Evolutionary conservation across 768 basidiomycete species (phyloP), one percentile per base, ranked within the genome.

Genomic region (Mycena indigotica): DNA sequence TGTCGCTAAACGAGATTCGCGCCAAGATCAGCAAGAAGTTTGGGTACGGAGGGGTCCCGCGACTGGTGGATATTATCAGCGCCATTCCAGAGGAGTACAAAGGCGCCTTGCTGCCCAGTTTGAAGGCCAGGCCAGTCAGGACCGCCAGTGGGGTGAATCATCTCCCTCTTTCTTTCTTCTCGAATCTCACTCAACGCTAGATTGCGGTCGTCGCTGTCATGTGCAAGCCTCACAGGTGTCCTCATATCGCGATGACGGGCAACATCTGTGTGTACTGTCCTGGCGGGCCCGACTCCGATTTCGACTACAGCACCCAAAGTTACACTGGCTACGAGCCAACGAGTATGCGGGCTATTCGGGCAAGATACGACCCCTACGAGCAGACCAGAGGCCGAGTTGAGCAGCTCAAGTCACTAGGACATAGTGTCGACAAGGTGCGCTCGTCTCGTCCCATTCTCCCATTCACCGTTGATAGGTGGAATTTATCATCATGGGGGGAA

Each of bases 181-280:
- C 28, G 13, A 25, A 30, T 55, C 44, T 3, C 21, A 45, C 10
- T 21, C 16, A 21, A 45, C 10, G 41, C 10, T 19, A 96, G 94
- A 95, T 98, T 57, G 97, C 96, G 16, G 96, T 98, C 23, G 97
- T 99, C 15, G 97, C 97, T 8, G 96, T 99, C n/a, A 99, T 99
- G 97, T 96, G 95, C 78, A 99, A 98, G 69, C 97, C 97, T 1
- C 97, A 99, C 79, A 85, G 97, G 53, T 99, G 97, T 79, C 97
- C 97, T 3, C 97, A 99, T 75, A 98, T 99, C 55, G 97, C 97
- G 6, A 97, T 99, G 93, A 99, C 97, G 0, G 97, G 97, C 26
- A 99, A 99, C 67, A 98, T 99, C 55, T 99, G 97, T 75, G 97
- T 99, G 88, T 96, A 73, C 62, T 99, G 97, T 69, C 97, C 97